Evolutionary conservation across 805 yeast species (phyloP).

Genomic region (Blastobotrys robertii): DNA sequence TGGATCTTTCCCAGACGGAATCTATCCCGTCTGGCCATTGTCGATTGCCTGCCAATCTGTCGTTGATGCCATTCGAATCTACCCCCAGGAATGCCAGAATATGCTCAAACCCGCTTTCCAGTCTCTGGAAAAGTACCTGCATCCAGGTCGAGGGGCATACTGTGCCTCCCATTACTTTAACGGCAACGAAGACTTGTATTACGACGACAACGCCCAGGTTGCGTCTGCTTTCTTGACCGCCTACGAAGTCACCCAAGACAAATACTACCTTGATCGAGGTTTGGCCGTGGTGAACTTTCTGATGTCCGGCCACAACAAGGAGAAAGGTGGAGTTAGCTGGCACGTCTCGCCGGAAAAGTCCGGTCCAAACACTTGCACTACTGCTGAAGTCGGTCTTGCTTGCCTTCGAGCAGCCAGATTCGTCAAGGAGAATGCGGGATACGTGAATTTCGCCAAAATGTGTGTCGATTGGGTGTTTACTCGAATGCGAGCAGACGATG

Average conservation of each 20-base stretch:
- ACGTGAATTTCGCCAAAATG: slow-evolving; percentile 48
- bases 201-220: slow-evolving; percentile 70
- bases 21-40: slow-evolving; percentile 59
- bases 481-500: slow-evolving; percentile 40
- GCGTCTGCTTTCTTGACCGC: slow-evolving; percentile 56
- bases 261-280: slow-evolving; percentile 43
- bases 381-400: slow-evolving; percentile 57
- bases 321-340: slow-evolving; percentile 60
- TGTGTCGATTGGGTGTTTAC: slow-evolving; percentile 50
- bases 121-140: slow-evolving; percentile 43
- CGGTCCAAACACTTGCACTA: slow-evolving; percentile 56
- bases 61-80: slow-evolving; percentile 48
- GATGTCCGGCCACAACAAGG: slow-evolving; percentile 49
- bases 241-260: slow-evolving; percentile 55
- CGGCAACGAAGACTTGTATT: slow-evolving; percentile 52
- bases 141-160: slow-evolving; percentile 43
- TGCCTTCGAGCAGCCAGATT: slow-evolving; percentile 47
- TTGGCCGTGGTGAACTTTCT: slow-evolving; percentile 49
- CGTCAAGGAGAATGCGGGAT: slow-evolving; percentile 36
- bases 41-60: slow-evolving; percentile 58
- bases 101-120: slow-evolving; percentile 43
- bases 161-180: slow-evolving; percentile 54
- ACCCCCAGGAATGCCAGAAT: slow-evolving; percentile 44
- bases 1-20: slow-evolving; percentile 44
- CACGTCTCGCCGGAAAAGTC: slow-evolving; percentile 40